Conservation (phyloP, 2,329 filamentous ascomycete species). For the Epichloe sibirici region DNA sequence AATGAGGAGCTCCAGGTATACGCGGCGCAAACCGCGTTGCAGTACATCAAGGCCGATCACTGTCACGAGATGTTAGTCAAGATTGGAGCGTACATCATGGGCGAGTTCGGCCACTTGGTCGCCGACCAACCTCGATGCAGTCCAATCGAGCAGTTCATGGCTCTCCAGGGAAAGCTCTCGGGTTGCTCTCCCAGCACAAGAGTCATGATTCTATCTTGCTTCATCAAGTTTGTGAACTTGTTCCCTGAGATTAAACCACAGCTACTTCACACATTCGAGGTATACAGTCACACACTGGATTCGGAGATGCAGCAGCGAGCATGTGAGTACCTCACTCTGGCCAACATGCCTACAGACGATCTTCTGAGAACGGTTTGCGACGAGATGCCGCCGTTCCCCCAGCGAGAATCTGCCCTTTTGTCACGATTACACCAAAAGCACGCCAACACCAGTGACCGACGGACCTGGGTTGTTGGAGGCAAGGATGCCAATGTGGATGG, state of each 20-base stretch:
- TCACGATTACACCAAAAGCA: slow-evolving; percentile 93
- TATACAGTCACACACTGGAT: slow-evolving; percentile 90
- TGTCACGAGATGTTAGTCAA: slow-evolving; percentile 97
- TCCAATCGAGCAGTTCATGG: slow-evolving; percentile 93
- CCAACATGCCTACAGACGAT: slow-evolving; percentile 78
- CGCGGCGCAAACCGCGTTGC: slow-evolving; percentile 82
- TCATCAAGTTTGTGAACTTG: slow-evolving; percentile 94
- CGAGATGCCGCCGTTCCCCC: slow-evolving; percentile 97
- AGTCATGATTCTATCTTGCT: slow-evolving; percentile 88
- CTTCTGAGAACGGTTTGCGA: slow-evolving; percentile 88
- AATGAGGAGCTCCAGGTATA: slow-evolving; percentile 98
- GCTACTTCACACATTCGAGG: slow-evolving; percentile 75
- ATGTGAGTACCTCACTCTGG: slow-evolving; percentile 84
- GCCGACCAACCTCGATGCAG: slow-evolving; percentile 86
- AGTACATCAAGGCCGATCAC: slow-evolving; percentile 83
- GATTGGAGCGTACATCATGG: slow-evolving; percentile 90
- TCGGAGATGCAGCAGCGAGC: slow-evolving; percentile 92
- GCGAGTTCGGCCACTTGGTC: slow-evolving; percentile 93
- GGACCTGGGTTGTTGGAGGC: slow-evolving; percentile 95
- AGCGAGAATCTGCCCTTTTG: slow-evolving; percentile 80
- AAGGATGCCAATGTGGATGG: slow-evolving; percentile 83
- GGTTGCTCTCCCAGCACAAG: slow-evolving; percentile 80
- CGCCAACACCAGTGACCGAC: slow-evolving; percentile 81
- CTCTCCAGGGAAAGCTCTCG: slow-evolving; percentile 79
- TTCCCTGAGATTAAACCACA: slow-evolving; percentile 98